Conservation (phyloP, 768 basidiomycete species). For the Hemileccinum impolitum region DNA sequence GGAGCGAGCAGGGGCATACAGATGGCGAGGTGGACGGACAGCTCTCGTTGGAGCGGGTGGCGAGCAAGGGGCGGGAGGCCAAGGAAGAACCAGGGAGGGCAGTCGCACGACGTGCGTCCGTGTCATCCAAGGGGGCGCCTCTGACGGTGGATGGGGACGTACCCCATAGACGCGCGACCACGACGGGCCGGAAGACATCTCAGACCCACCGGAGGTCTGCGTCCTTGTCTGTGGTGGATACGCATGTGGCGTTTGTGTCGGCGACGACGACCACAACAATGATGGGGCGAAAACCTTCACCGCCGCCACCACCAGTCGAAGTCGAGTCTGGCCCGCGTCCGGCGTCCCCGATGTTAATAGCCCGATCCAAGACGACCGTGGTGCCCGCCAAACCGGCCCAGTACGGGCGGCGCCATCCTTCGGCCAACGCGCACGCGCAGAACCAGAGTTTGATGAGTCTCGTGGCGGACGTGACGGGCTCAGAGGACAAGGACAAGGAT, state of each 20-base stretch:
- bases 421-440: background rate
- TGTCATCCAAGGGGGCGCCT: background rate
- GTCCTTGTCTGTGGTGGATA: slow-evolving; percentile 9
- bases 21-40: slow-evolving; percentile 22
- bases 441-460: slow-evolving; percentile 60
- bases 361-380: background rate
- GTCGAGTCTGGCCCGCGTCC: background rate
- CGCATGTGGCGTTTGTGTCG: background rate
- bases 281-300: background rate
- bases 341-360: background rate
- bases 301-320: background rate
- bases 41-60: background rate
- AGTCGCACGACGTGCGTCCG: background rate
- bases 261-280: no score
- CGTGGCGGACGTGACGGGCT: slow-evolving; percentile 55
- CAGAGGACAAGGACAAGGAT: slow-evolving; percentile 24
- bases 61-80: background rate
- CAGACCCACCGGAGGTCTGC: slow-evolving; percentile 14
- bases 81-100: background rate
- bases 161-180: background rate
- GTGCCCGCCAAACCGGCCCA: background rate
- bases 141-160: background rate
- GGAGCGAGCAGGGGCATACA: slow-evolving; percentile 26
- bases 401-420: background rate
- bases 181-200: background rate